phyloP scores from a whole-genome alignment of 2,329 filamentous ascomycete species.

The Balansia obtecta region DNA sequence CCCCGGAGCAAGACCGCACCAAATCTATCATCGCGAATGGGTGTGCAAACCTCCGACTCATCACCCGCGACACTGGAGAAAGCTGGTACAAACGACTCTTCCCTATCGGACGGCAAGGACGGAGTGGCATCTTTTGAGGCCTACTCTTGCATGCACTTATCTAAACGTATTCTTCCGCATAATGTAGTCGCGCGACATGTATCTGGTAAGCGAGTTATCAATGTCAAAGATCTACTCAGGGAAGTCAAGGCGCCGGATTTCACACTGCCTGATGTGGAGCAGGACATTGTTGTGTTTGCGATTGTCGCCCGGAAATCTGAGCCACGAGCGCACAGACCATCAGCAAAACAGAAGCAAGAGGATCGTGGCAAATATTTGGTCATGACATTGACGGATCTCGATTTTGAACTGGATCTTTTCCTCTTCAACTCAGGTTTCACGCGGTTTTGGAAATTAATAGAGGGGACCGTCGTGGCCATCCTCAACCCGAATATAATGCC shows the following conservation, averaged over 20 bases:
- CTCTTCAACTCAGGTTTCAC: conserved; percentile 86
- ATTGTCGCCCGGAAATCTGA: conserved; percentile 82
- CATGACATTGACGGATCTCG: conserved; percentile 73
- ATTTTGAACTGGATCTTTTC: conserved; percentile 84
- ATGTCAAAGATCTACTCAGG: conserved; percentile 68
- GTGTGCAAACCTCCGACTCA: conserved; percentile 10
- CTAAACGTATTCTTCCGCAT: conserved; percentile 73
- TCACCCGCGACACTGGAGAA: conserved; percentile 2
- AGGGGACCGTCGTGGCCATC: conserved; percentile 85
- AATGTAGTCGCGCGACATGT: conserved; percentile 67
- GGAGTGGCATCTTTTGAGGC: conserved; percentile 57
- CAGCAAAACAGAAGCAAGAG: conserved; percentile 31
- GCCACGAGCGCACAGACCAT: conserved; percentile 48
- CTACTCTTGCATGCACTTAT: conserved; percentile 75
- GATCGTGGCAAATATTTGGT: conserved; percentile 84
- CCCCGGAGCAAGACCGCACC: conserved; percentile 33
- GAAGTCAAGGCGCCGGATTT: conserved; percentile 75
- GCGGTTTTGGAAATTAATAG: conserved; percentile 84
- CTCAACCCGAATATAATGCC: conserved; percentile 88
- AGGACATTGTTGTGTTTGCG: conserved; percentile 81
- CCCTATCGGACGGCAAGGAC: conserved; percentile 11
- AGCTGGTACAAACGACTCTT: conserved; percentile 7
- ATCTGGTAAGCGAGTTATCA: conserved; percentile 62
- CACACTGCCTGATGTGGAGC: conserved; percentile 67
- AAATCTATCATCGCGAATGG: conserved; percentile 11